phyloP scores from a whole-genome alignment of 192 early-diverging fungal genomes.

The Diversispora eburnea region DNA sequence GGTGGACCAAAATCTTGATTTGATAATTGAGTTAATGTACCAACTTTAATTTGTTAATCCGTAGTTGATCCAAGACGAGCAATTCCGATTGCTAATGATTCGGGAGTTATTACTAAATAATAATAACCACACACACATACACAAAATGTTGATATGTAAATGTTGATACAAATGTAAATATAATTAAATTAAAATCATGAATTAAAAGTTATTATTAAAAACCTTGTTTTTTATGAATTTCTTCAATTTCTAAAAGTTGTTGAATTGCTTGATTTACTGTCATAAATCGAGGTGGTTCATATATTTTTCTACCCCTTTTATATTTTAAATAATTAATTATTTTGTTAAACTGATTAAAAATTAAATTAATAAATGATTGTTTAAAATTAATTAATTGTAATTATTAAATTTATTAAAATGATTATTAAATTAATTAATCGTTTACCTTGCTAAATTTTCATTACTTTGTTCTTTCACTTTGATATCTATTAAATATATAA shows the following conservation, averaged over 20 bases:
- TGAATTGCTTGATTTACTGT: constrained; percentile 88
- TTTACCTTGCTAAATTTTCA: constrained; percentile 86
- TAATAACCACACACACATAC: background rate
- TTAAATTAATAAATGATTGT: background rate
- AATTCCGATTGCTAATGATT: constrained; percentile 87
- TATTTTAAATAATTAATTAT: constrained; percentile 1
- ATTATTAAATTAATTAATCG: background rate
- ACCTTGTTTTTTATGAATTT: constrained; percentile 64
- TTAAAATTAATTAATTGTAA: background rate
- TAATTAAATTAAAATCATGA: constrained; percentile 7
- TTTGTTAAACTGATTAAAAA: background rate
- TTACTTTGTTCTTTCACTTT: constrained; percentile 97
- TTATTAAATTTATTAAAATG: background rate
- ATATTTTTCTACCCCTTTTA: constrained; percentile 75
- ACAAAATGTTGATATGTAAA: background rate
- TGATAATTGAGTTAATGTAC: constrained; percentile 82
- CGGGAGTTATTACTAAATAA: constrained; percentile 60
- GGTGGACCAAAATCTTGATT: constrained; percentile 89
- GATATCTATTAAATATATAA: constrained; percentile 63
- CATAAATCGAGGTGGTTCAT: constrained; percentile 98
- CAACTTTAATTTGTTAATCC: constrained; percentile 74
- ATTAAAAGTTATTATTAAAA: background rate
- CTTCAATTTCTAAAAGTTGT: constrained; percentile 92
- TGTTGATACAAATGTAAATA: background rate
- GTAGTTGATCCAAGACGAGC: constrained; percentile 84